Evolutionary conservation across 345 rosid species (phyloP), one percentile per base, ranked within the genome.

Genomic region (Euclidium syriacum): DNA sequence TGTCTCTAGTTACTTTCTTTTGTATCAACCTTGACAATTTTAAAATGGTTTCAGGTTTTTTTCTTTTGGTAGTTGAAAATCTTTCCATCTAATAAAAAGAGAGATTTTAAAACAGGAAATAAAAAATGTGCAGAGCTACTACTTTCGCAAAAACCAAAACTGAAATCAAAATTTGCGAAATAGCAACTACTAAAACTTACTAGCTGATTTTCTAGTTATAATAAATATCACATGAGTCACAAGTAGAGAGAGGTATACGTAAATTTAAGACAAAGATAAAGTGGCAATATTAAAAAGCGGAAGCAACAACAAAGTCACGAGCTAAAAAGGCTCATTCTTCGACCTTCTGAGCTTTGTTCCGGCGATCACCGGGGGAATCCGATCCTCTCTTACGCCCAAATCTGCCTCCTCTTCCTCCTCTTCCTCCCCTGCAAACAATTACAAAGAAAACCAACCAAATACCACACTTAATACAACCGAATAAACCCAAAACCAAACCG

Each of bases 361-460:
- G 80, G 49, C 91, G 89, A 42, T 82, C 83, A 42, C 68, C 42
- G 0, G 51, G 75, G 0, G 79, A 78, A 74, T 82, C 68, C 1
- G 79, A 75, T 15, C 78, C 88, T 52, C 91, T 78, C 11, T 74
- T 63, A 12, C 89, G 85, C 30, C 65, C 48, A 10, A 81, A 86
- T 46, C 82, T 90, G 36, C 99, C 88, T 10, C 98, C 94, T 62
- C 75, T 75, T n/a, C 41, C 40, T 55, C 71, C 26, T 73, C 48
- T 90, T 64, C 90, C 97, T 77, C 95, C 95, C 75, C 97, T 87
- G 80, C 65, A 49, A 9, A 42, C 29, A 67, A 67, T 25, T 17
- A 48, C 16, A 22, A 57, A 19, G 2, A 10, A 12, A 16, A 49
- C 5, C 26, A 48, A 27, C 7, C 8, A 5, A n/a, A 25, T 0